Evolutionary conservation across 2,329 filamentous ascomycete genomes (phyloP), one percentile per base, ranked within the genome.

Genomic region (Claviceps arundinis): DNA sequence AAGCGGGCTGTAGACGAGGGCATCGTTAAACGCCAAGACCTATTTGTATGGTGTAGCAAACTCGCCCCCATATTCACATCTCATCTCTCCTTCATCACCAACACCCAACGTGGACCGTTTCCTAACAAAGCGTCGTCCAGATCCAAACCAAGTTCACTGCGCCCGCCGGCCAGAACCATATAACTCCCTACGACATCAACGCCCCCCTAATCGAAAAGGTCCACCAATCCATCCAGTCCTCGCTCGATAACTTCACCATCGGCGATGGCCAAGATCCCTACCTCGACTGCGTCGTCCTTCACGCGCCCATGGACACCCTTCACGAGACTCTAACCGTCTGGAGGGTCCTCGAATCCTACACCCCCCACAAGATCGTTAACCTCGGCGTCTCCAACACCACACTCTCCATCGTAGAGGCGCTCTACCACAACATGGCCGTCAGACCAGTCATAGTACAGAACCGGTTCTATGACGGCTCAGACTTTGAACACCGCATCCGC

Each of bases 111-210:
- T 34, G 9, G 3, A 19, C 4, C 5, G 3, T 19, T n/a, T 37
- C 45, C 26, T 30, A 26, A 19, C n/a, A 48, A 34, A 9, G 8
- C 30, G 30, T 34, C 24, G 40, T 2, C 24, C 52, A 85, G 80
- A 73, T 90, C 45, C 87, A 94, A 75, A 90, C 87, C n/a, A 93
- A 91, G 65, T 93, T 84, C 69, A 88, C 85, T 1, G 75, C 83
- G 0, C 65, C 80, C 4, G 66, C 67, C 16, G 81, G 79, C 24
- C 85, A 90, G 63, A 78, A 83, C 60, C 70, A 69, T 1, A 65
- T 67, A 42, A 73, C 79, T 48, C 84, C 85, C 0, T 88, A 88
- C 64, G 72, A 83, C 59, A 65, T 77, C 1, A 62, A 70, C 1
- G 72, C 75, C 11, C 72, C 81, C 1, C 66, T 89, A 26, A 71